Conservation (phyloP, 139 green algal genomes). For the Picochlorum sp. region DNA sequence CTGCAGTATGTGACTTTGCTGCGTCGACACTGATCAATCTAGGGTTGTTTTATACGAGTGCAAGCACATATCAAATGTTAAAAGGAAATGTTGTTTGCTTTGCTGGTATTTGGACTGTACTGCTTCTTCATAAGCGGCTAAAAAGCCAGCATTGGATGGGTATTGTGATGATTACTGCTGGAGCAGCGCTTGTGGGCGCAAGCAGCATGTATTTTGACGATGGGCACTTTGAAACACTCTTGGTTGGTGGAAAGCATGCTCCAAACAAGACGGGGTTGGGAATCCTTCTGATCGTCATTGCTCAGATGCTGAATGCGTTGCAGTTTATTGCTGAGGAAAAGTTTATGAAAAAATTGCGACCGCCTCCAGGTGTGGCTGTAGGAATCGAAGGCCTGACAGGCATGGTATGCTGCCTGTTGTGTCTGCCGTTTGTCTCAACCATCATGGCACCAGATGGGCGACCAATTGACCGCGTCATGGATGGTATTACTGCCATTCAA, state of each 20-base stretch:
- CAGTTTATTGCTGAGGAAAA: conserved; percentile 88
- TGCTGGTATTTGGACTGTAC: conserved; percentile 67
- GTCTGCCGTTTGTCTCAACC: conserved; percentile 47
- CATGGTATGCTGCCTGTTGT: conserved; percentile 42
- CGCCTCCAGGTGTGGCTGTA: conserved; percentile 55
- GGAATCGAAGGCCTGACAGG: conserved; percentile 67
- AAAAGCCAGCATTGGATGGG: conserved; percentile 73
- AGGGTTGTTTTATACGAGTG: conserved; percentile 77
- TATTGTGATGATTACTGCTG: conserved; percentile 70
- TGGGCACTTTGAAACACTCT: neutral
- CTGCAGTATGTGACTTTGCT: conserved; percentile 64
- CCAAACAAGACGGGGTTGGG: conserved; percentile 55
- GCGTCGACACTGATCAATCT: conserved; percentile 77
- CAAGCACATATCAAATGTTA: conserved; percentile 81
- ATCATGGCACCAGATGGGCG: conserved; percentile 36
- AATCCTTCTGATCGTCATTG: conserved; percentile 59
- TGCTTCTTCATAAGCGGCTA: conserved; percentile 58
- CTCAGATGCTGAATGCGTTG: conserved; percentile 49
- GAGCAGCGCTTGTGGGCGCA: conserved; percentile 68
- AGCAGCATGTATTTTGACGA: conserved; percentile 28
- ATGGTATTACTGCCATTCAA: neutral
- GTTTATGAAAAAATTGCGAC: conserved; percentile 47
- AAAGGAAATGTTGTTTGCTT: conserved; percentile 78
- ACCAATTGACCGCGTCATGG: conserved; percentile 40
- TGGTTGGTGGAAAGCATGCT: neutral